A percentile compares a stretch with the other conserved stretches of the same genome.
Conservation (phyloP, 2,329 filamentous ascomycete genomes). For the Ascochyta clinopodiicola region DNA sequence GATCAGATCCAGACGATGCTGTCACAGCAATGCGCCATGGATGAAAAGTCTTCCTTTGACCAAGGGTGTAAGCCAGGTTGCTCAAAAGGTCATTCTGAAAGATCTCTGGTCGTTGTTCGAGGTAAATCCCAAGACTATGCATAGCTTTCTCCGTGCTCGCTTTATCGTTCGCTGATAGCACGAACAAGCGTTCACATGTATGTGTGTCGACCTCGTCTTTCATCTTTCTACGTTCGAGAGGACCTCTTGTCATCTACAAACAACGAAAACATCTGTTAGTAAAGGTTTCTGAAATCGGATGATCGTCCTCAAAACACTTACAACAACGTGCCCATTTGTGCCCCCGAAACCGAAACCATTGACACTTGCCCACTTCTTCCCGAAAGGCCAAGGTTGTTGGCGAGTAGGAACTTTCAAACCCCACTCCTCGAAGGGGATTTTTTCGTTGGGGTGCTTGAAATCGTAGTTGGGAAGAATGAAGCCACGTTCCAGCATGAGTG, state of each 20-base stretch:
- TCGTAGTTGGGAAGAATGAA: slow-evolving; percentile 46
- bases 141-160: slow-evolving; percentile 1
- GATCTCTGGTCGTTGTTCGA: slow-evolving; percentile 7
- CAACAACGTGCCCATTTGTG: slow-evolving; percentile 16
- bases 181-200: slow-evolving; percentile 16
- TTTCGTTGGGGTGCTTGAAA: slow-evolving; percentile 57
- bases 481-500: slow-evolving; percentile 50
- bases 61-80: slow-evolving; percentile 18
- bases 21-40: slow-evolving; percentile 5
- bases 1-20: slow-evolving; percentile 1
- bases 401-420: neutral
- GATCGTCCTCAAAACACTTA: neutral
- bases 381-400: slow-evolving; percentile 29
- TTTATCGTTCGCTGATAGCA: slow-evolving; percentile 19
- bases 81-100: slow-evolving; percentile 13
- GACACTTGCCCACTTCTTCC: slow-evolving; percentile 50
- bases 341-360: slow-evolving; percentile 51
- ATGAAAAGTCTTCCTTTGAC: slow-evolving; percentile 9
- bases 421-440: neutral
- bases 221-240: slow-evolving; percentile 28
- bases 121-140: neutral
- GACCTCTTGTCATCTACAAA: slow-evolving; percentile 38
- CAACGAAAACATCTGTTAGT: slow-evolving; percentile 31
- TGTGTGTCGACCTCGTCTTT: slow-evolving; percentile 30
- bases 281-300: neutral